Percentiles rank a stretch among this genome's conserved stretches.
phyloP scores from a whole-genome alignment of 139 green algal genomes.

The Chlamydomonas urium region DNA sequence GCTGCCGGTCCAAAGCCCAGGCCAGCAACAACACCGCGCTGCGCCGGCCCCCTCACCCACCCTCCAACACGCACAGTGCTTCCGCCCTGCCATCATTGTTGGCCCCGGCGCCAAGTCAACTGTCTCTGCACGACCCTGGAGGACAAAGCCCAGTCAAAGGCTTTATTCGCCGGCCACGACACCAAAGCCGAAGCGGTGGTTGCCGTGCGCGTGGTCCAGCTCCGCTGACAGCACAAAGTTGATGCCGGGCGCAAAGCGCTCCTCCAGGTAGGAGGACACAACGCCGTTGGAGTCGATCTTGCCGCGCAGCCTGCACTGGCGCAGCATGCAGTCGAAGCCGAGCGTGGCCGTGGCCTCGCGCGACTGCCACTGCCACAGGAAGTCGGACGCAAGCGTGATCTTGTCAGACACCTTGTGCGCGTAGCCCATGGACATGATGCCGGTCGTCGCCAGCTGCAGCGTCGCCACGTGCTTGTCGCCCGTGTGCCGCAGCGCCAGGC shows the following conservation, averaged over 20 bases:
- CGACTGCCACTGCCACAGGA: constrained; percentile 90
- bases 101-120: no score
- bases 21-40: no score
- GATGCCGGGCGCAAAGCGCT: constrained; percentile 91
- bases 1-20: no score
- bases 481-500: constrained; percentile 68
- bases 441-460: constrained; percentile 88
- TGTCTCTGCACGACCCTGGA: no score
- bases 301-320: constrained; percentile 63
- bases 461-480: constrained; percentile 73
- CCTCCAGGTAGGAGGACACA: constrained; percentile 85
- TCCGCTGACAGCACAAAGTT: constrained; percentile 94
- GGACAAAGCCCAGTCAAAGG: no score
- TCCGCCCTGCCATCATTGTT: no score
- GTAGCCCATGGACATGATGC: constrained; percentile 88
- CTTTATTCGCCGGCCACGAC: constrained; percentile 40
- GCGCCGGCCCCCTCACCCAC: no score
- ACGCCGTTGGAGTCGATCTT: constrained; percentile 71
- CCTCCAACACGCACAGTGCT: no score
- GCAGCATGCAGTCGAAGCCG: constrained; percentile 96
- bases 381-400: constrained; percentile 80
- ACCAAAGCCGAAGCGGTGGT: constrained; percentile 82
- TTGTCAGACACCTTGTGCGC: constrained; percentile 67
- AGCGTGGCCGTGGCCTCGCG: constrained; percentile 84
- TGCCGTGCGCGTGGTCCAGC: constrained; percentile 89